phyloP scores from a whole-genome alignment of 228 moss, liverwort and hornwort genomes.

The Sphagnum fallax region DNA sequence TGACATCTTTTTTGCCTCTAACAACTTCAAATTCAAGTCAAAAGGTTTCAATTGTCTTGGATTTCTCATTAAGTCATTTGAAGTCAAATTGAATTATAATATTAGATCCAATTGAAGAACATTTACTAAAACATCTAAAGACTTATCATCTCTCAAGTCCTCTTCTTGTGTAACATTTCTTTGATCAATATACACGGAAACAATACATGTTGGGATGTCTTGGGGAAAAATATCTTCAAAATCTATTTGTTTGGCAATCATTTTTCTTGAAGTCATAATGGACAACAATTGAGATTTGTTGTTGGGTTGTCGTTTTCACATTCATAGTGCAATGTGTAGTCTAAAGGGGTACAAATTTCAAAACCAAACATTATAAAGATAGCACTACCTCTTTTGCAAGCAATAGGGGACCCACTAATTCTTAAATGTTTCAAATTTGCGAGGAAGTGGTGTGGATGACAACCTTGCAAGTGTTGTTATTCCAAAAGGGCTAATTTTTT shows the following conservation, averaged over 20 bases:
- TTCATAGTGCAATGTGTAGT: neutral
- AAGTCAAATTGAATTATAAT: neutral
- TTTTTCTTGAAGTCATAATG: slow-evolving; percentile 8
- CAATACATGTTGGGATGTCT: slow-evolving; percentile 2
- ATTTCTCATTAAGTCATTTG: neutral
- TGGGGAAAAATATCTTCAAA: slow-evolving; percentile 14
- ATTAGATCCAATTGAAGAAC: no score
- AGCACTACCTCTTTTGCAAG: neutral
- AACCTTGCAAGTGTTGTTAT: slow-evolving; percentile 9
- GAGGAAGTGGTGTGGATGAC: neutral
- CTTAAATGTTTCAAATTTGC: neutral
- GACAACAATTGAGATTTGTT: slow-evolving; percentile 7
- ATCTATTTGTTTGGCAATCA: neutral
- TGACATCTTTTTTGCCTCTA: no score
- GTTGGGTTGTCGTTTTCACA: no score
- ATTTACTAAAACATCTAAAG: no score
- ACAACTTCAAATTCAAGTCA: no score
- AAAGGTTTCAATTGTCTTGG: no score
- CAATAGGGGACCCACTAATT: no score
- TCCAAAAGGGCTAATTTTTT: no score
- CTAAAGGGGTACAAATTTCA: slow-evolving; percentile 1
- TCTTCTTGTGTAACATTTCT: no score
- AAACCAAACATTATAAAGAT: no score
- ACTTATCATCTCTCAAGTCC: neutral
- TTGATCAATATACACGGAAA: no score